Evolutionary conservation across 345 rosid species (phyloP).

Genomic region (Sonneratia alba): DNA sequence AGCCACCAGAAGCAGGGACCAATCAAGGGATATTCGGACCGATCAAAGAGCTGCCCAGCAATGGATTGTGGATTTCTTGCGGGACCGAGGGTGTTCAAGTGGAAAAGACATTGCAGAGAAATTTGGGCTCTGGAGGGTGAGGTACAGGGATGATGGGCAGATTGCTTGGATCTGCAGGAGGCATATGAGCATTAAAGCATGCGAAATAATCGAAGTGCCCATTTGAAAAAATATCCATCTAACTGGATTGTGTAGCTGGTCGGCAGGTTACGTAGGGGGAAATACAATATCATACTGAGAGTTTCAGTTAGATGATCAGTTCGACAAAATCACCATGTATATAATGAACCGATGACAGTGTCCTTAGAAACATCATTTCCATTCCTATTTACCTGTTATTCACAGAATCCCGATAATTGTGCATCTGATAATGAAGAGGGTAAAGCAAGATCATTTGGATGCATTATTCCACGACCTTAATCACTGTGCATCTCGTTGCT

Average conservation of each 20-base stretch:
- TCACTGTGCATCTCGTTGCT: not conserved
- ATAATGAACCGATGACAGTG: not conserved
- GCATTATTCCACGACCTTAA: not conserved
- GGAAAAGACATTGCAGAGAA: constrained; percentile 88
- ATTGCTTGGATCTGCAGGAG: constrained; percentile 88
- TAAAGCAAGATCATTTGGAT: not conserved
- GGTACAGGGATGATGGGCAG: constrained; percentile 75
- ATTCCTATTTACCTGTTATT: too few relatives aligned
- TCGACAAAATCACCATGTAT: not conserved
- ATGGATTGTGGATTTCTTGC: constrained; percentile 75
- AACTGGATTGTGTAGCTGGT: not conserved
- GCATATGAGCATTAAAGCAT: constrained; percentile 59
- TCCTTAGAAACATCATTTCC: too few relatives aligned
- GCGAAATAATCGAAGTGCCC: constrained; percentile 63
- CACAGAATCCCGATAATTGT: not conserved
- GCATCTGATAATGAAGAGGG: not conserved
- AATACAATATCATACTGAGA: not conserved
- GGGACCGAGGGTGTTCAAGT: constrained; percentile 65
- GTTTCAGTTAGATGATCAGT: not conserved
- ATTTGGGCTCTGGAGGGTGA: constrained; percentile 80
- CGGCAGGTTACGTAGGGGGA: not conserved
- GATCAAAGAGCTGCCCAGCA: constrained; percentile 76
- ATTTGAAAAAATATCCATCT: constrained; percentile 13
- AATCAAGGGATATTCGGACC: constrained; percentile 45
- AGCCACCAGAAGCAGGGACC: constrained; percentile 33